A percentile compares a stretch with the other conserved stretches of the same genome.
These are phyloP conservation scores for Rhodotorula toruloides DNA, from an alignment of 768 basidiomycete species.

Conservation along the genomic window DNA sequence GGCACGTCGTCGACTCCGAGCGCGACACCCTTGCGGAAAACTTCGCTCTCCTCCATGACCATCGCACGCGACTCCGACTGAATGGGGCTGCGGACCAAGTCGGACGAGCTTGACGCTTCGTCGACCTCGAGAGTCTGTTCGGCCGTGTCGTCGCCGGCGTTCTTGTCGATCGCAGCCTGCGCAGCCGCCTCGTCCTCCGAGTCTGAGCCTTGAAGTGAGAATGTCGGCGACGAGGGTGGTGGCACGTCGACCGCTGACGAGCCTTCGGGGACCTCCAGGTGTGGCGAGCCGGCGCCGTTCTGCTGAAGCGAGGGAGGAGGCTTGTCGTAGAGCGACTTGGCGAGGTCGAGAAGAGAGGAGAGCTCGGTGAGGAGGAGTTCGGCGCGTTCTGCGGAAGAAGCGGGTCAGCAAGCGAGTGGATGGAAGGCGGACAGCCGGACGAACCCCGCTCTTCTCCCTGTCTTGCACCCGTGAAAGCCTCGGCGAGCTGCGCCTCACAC, in stretches of 20 bases:
- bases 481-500: constrained; percentile 34
- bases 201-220: constrained; percentile 48
- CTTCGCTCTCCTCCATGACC: constrained; percentile 76
- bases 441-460: not conserved
- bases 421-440: too few species aligned
- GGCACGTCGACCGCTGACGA: constrained; percentile 13
- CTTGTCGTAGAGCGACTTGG: constrained; percentile 42
- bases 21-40: constrained; percentile 83
- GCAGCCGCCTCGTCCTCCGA: not conserved
- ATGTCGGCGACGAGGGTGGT: constrained; percentile 37
- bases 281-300: not conserved
- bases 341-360: constrained; percentile 55
- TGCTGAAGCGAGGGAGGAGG: constrained; percentile 1
- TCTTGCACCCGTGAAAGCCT: constrained; percentile 8
- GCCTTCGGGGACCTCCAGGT: not conserved
- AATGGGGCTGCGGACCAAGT: constrained; percentile 29
- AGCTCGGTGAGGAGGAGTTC: constrained; percentile 61
- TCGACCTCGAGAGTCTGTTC: not conserved
- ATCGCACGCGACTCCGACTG: constrained; percentile 27
- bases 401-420: not conserved
- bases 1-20: constrained; percentile 49
- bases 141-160: not conserved
- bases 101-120: not conserved
- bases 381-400: constrained; percentile 16
- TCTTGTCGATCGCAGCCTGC: not conserved